These are phyloP conservation scores for Nicotiana noctiflora DNA, from an alignment of 257 asterid genomes.

Conservation along the genomic window DNA sequence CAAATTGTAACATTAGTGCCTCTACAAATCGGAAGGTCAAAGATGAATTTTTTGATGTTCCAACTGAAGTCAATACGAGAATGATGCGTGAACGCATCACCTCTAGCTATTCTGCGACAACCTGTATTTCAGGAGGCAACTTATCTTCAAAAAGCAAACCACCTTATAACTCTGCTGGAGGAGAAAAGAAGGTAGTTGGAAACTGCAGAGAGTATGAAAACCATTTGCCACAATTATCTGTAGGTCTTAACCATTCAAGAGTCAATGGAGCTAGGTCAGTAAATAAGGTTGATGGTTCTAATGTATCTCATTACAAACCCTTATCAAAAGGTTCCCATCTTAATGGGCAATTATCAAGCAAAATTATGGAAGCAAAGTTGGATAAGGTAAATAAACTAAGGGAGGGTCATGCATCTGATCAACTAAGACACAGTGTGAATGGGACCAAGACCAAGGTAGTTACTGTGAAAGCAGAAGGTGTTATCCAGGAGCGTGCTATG, in stretches of 20 bases:
- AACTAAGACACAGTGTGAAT: constrained; percentile 6
- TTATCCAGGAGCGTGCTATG: neutral
- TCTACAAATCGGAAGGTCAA: neutral
- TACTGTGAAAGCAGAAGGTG: constrained; percentile 16
- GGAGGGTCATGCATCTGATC: constrained; percentile 10
- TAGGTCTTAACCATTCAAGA: constrained; percentile 10
- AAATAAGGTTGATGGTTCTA: constrained; percentile 18
- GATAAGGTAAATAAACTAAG: constrained; percentile 14
- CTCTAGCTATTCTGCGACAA: constrained; percentile 9
- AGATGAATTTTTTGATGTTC: constrained; percentile 5
- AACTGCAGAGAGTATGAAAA: constrained; percentile 10
- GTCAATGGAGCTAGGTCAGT: constrained; percentile 3
- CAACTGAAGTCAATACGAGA: neutral
- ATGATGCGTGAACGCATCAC: constrained; percentile 8
- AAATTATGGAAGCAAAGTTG: constrained; percentile 3
- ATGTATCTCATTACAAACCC: constrained; percentile 11
- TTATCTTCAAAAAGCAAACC: constrained; percentile 13
- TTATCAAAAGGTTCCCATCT: constrained; percentile 15
- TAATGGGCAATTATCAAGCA: constrained; percentile 8
- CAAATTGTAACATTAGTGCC: neutral
- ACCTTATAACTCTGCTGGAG: neutral
- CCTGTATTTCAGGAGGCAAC: constrained; percentile 9
- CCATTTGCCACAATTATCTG: constrained; percentile 19
- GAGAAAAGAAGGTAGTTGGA: neutral
- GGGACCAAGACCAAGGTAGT: constrained; percentile 22